Base-by-base conservation (phyloP, 2,329 filamentous ascomycete species). In the Bipolaris gigantea region DNA sequence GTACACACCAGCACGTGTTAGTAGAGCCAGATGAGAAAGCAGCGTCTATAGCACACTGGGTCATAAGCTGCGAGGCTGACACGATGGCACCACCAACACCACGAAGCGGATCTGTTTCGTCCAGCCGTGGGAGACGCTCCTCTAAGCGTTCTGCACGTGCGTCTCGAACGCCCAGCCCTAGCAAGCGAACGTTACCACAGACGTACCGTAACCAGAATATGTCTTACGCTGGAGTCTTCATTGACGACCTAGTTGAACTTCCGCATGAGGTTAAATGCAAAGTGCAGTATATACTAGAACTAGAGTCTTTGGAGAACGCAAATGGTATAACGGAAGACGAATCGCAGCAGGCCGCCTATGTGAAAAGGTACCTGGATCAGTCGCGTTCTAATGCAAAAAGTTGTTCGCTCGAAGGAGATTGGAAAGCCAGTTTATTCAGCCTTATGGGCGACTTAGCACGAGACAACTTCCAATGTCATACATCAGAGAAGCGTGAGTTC, bases 151-250 rank as follows among this genome's bases (percentile, higher is more conserved):
- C n/a, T 49, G 38, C 19, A 36, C 38, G 47, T 49, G 19, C 13
- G 50, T 58, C 52, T 54, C 53, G 56, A 39, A 60, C 61, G 27
- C 61, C 57, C 10, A 64, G 59, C 43, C 56, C 61, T 48, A 61
- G 53, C 59, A 62, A 64, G 48, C 51, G 44, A 49, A 52, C 53
- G 47, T 50, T 53, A 2, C 61, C 48, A 27, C 59, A 65, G 51
- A 61, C 59, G 41, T 65, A 61, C 50, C 55, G 57, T 53, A 62
- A 50, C 25, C 55, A 55, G 48, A 65, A 63, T 39, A 56, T 63
- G 57, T 46, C 54, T 35, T 47, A 57, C 30, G 56, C 59, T 40
- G 35, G 50, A 23, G 54, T 61, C 23, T 49, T 57, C 15, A 48
- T 62, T 18, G 40, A 50, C 33, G 25, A 38, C 48, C 23, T 44